A percentile compares a stretch with the other conserved stretches of the same genome.
Evolutionary conservation across 352 stramenopile genomes (phyloP).

Genomic region (Phytophthora constricta): DNA sequence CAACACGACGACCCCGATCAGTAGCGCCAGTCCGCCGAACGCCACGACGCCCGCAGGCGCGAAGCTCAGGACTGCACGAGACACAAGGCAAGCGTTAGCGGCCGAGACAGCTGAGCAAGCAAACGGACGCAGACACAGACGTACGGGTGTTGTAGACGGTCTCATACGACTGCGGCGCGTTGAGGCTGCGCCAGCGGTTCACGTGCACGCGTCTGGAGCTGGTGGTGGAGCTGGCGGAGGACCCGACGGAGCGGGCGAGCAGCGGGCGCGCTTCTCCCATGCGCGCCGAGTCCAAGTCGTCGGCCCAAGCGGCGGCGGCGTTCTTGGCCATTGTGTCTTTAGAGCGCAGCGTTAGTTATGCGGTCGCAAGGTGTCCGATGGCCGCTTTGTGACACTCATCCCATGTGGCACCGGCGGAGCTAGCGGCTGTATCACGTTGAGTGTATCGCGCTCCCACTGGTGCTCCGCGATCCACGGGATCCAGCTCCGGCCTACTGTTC

Average conservation of each 20-base stretch:
- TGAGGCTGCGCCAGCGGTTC: slow-evolving; percentile 36
- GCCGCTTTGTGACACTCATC: neutral
- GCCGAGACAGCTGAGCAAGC: neutral
- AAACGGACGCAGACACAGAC: neutral
- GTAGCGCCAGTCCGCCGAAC: slow-evolving; percentile 52
- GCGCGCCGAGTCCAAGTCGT: neutral
- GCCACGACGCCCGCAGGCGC: slow-evolving; percentile 54
- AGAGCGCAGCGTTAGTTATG: neutral
- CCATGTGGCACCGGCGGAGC: neutral
- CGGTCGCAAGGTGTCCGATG: neutral
- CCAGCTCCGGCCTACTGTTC: neutral
- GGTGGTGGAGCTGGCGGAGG: slow-evolving; percentile 28
- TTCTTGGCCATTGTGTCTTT: neutral
- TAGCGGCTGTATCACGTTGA: neutral
- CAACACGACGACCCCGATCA: slow-evolving; percentile 72
- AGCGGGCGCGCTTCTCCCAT: slow-evolving; percentile 32
- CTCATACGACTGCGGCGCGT: slow-evolving; percentile 44
- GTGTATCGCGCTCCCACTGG: neutral
- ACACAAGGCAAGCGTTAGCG: slow-evolving; percentile 6
- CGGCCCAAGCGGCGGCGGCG: neutral
- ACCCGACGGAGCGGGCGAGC: slow-evolving; percentile 32
- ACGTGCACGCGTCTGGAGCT: slow-evolving; percentile 37
- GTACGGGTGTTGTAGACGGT: slow-evolving; percentile 42
- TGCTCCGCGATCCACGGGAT: neutral
- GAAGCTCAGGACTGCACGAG: slow-evolving; percentile 37